phyloP scores from a whole-genome alignment of 805 yeast species.

The Sugiyamaella qingdaonensis region DNA sequence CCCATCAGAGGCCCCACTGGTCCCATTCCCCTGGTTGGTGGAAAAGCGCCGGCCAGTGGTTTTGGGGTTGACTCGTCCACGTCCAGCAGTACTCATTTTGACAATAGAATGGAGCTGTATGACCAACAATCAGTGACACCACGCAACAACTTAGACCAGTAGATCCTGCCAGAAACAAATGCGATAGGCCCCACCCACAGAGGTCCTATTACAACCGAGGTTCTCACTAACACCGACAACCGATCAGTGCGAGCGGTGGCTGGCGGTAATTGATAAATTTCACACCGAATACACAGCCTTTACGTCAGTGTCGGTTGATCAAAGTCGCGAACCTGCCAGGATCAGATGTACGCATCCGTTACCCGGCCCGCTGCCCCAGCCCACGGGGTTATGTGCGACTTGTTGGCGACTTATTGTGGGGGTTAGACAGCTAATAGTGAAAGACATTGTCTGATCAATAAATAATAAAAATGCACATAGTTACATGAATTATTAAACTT shows the following conservation, averaged over 20 bases:
- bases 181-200: too few species aligned
- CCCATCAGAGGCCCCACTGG: not conserved
- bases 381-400: too few species aligned
- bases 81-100: not conserved
- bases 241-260: not conserved
- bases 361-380: not conserved
- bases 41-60: not conserved
- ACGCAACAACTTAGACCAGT: too few species aligned
- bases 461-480: too few species aligned
- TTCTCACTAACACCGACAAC: not conserved
- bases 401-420: too few species aligned
- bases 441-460: too few species aligned
- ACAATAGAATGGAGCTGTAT: not conserved
- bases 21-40: not conserved
- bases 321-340: conserved; percentile 3
- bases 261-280: not conserved
- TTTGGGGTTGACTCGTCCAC: not conserved
- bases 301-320: not conserved
- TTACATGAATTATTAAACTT: too few species aligned
- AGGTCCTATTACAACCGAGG: not conserved
- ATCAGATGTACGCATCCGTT: conserved; percentile 1
- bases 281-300: not conserved
- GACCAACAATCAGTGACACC: too few species aligned
- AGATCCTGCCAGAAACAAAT: too few species aligned
- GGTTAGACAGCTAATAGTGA: too few species aligned